Conservation (phyloP, 306 rosid genomes). For the Trichosanthes cucumerina region DNA sequence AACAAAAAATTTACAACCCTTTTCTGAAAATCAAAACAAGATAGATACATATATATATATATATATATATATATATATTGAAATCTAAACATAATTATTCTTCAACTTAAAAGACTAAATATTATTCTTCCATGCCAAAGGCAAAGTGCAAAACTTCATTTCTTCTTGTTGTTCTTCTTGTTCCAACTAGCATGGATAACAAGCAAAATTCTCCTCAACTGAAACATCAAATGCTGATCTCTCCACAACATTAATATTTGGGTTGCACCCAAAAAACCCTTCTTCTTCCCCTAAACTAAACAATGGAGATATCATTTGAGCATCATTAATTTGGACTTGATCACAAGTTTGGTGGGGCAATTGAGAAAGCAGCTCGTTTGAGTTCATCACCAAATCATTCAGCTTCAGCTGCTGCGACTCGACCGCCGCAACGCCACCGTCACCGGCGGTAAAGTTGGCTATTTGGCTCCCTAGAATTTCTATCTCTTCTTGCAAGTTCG, state of each 20-base stretch:
- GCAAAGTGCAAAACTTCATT: background rate
- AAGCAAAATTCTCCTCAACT: slow-evolving; percentile 27
- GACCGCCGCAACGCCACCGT: slow-evolving; percentile 25
- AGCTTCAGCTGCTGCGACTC: slow-evolving; percentile 19
- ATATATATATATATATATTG: no score
- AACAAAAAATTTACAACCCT: background rate
- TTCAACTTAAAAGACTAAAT: background rate
- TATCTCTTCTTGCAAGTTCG: slow-evolving; percentile 78
- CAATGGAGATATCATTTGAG: slow-evolving; percentile 28
- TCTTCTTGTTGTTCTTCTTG: background rate
- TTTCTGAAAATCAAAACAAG: no score
- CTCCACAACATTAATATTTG: background rate
- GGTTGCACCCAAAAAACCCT: background rate
- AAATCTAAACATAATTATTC: background rate
- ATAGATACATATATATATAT: no score
- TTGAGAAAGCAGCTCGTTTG: slow-evolving; percentile 28
- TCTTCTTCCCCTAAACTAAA: slow-evolving; percentile 30
- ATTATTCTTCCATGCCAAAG: background rate
- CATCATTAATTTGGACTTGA: slow-evolving; percentile 16
- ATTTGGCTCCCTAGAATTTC: slow-evolving; percentile 50
- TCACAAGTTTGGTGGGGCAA: slow-evolving; percentile 21
- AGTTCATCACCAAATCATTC: slow-evolving; percentile 22
- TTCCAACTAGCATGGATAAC: slow-evolving; percentile 30
- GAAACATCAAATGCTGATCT: background rate
- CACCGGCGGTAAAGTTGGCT: slow-evolving; percentile 19